Evolutionary conservation across 2,329 filamentous ascomycete genomes (phyloP).

Genomic region (Cercospora janseana): DNA sequence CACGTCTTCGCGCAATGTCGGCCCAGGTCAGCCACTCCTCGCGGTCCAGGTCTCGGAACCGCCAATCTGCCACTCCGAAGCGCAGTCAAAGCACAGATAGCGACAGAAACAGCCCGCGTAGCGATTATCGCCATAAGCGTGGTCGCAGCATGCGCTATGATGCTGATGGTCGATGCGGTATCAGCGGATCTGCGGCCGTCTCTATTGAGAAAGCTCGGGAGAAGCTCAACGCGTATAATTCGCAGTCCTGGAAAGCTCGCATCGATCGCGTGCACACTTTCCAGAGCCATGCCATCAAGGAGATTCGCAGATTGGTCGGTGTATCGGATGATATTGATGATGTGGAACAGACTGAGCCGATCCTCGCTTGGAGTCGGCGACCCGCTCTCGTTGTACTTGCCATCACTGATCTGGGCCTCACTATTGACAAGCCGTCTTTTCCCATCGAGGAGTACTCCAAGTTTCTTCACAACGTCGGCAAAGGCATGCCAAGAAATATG

Average conservation of each 20-base stretch:
- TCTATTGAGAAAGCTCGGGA: constrained; percentile 73
- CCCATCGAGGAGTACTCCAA: constrained; percentile 75
- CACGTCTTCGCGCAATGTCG: constrained; percentile 55
- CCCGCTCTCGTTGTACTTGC: constrained; percentile 78
- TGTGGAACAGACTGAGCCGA: constrained; percentile 75
- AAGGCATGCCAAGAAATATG: constrained; percentile 91
- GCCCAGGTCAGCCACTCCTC: constrained; percentile 41
- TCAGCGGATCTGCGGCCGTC: constrained; percentile 71
- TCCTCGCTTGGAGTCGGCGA: constrained; percentile 79
- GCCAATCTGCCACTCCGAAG: constrained; percentile 32
- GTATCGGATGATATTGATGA: constrained; percentile 79
- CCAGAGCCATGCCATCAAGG: constrained; percentile 71
- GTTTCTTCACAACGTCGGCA: constrained; percentile 87
- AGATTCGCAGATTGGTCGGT: constrained; percentile 77
- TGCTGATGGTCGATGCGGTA: constrained; percentile 68
- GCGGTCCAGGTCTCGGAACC: constrained; percentile 35
- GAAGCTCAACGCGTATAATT: constrained; percentile 74
- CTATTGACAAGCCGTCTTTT: constrained; percentile 90
- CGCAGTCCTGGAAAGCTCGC: constrained; percentile 86
- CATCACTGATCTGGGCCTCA: constrained; percentile 79
- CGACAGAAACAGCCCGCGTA: constrained; percentile 25
- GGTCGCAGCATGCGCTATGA: constrained; percentile 64
- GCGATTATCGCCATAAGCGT: constrained; percentile 31
- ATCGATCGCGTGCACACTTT: constrained; percentile 74
- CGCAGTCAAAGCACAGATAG: constrained; percentile 42